Evolutionary conservation across 1,139 yeast genomes (phyloP).

Genomic region (Suhomyces kunorum): DNA sequence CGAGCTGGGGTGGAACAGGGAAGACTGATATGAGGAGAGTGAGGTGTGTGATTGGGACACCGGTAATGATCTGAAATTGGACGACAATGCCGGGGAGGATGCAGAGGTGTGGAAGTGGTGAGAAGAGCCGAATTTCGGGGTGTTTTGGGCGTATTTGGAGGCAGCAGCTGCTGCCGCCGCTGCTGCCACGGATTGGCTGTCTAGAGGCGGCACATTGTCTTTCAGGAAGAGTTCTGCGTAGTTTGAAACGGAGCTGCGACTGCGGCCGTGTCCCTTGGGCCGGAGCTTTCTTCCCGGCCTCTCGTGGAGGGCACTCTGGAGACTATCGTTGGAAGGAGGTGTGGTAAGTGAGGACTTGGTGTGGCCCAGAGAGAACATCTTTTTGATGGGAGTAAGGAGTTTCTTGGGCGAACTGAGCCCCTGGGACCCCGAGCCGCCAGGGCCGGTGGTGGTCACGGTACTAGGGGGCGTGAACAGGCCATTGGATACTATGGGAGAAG

Average conservation of each 20-base stretch:
- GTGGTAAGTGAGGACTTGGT: slow-evolving; percentile 16
- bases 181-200: slow-evolving; percentile 7
- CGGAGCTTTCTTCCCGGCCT: slow-evolving; percentile 7
- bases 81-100: slow-evolving; percentile 13
- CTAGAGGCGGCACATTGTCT: background rate
- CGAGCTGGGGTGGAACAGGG: slow-evolving; percentile 7
- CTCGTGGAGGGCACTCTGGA: slow-evolving; percentile 17
- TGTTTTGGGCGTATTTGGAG: slow-evolving; percentile 8
- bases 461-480: slow-evolving; percentile 30
- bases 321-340: slow-evolving; percentile 18
- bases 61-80: slow-evolving; percentile 3
- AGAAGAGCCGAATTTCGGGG: slow-evolving; percentile 2
- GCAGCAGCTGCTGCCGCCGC: slow-evolving; percentile 11
- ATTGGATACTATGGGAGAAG: slow-evolving; percentile 20
- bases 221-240: slow-evolving; percentile 12
- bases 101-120: slow-evolving; percentile 8
- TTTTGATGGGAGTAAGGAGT: slow-evolving; percentile 44
- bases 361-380: slow-evolving; percentile 34
- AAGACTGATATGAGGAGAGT: slow-evolving; percentile 11
- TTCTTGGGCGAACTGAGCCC: slow-evolving; percentile 42
- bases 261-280: slow-evolving; percentile 10
- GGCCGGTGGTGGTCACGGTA: slow-evolving; percentile 1
- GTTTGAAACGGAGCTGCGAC: slow-evolving; percentile 14
- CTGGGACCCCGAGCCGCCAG: slow-evolving; percentile 1
- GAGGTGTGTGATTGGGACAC: slow-evolving; percentile 14